Evolutionary conservation across 225 moss, liverwort and hornwort genomes (phyloP).

Genomic region (Physcomitrellopsis africana): DNA sequence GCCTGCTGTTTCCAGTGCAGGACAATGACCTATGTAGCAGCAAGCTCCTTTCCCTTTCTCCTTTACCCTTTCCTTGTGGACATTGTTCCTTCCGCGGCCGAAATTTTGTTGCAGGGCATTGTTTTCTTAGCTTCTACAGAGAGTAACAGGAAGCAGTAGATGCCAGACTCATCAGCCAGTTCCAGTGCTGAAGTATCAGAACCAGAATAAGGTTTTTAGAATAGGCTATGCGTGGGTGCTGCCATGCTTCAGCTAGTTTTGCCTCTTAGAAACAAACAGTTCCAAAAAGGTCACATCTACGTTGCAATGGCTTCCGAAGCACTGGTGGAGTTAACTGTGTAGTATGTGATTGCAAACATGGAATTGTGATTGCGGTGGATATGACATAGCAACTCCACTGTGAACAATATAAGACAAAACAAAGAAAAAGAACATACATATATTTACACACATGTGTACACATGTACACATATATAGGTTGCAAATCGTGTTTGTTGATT

Average conservation of each 20-base stretch:
- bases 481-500: too few relatives aligned
- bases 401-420: background rate
- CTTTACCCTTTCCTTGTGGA: background rate
- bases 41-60: too few relatives aligned
- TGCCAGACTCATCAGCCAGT: background rate
- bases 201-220: too few relatives aligned
- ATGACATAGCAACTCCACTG: background rate
- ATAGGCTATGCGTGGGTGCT: too few relatives aligned
- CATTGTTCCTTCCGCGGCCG: too few relatives aligned
- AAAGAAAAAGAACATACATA: too few relatives aligned
- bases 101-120: background rate
- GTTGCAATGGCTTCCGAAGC: background rate
- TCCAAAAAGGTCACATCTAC: background rate
- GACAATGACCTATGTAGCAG: background rate
- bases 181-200: background rate
- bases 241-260: constrained; percentile 4
- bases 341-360: too few relatives aligned
- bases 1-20: constrained; percentile 18
- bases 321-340: too few relatives aligned
- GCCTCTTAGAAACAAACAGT: background rate
- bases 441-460: too few relatives aligned
- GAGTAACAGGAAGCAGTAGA: background rate
- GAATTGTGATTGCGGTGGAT: background rate
- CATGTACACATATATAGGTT: too few relatives aligned
- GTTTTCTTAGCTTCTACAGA: constrained; percentile 15